Evolutionary conservation across 164 flowering plant genomes (phyloP).

Genomic region (Nymphaea colorata): DNA sequence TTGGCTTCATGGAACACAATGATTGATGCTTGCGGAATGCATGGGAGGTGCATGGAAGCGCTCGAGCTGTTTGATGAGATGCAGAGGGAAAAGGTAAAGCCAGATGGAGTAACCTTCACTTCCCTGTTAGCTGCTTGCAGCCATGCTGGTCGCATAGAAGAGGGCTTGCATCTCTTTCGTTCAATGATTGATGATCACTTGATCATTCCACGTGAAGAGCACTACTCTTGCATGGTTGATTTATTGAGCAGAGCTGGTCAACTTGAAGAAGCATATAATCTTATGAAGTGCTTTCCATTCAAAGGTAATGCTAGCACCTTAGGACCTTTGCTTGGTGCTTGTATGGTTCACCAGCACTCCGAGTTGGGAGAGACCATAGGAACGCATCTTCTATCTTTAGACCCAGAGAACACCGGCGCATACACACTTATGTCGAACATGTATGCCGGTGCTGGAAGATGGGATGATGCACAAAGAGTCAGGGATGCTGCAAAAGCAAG

Average conservation of each 20-base stretch:
- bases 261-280: slow-evolving; percentile 39
- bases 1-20: slow-evolving; percentile 39
- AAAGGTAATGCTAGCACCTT: slow-evolving; percentile 19
- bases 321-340: slow-evolving; percentile 45
- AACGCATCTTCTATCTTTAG: slow-evolving; percentile 20
- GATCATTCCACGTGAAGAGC: slow-evolving; percentile 33
- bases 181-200: slow-evolving; percentile 30
- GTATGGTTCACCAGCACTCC: slow-evolving; percentile 28
- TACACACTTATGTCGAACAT: slow-evolving; percentile 29
- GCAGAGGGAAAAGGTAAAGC: slow-evolving; percentile 17
- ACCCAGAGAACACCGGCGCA: slow-evolving; percentile 29
- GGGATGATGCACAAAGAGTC: slow-evolving; percentile 29
- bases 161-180: slow-evolving; percentile 31
- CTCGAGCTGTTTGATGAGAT: slow-evolving; percentile 28
- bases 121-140: slow-evolving; percentile 45
- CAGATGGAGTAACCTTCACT: slow-evolving; percentile 37
- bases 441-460: slow-evolving; percentile 35
- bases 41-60: slow-evolving; percentile 26
- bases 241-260: slow-evolving; percentile 50
- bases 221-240: slow-evolving; percentile 57
- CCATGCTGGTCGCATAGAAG: slow-evolving; percentile 52
- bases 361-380: slow-evolving; percentile 36
- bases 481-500: slow-evolving; percentile 22
- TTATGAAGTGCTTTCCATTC: slow-evolving; percentile 23
- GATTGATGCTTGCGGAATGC: slow-evolving; percentile 37